Base-by-base conservation (phyloP, 225 moss, liverwort and hornwort species). In the Antitrichia curtipendula region DNA sequence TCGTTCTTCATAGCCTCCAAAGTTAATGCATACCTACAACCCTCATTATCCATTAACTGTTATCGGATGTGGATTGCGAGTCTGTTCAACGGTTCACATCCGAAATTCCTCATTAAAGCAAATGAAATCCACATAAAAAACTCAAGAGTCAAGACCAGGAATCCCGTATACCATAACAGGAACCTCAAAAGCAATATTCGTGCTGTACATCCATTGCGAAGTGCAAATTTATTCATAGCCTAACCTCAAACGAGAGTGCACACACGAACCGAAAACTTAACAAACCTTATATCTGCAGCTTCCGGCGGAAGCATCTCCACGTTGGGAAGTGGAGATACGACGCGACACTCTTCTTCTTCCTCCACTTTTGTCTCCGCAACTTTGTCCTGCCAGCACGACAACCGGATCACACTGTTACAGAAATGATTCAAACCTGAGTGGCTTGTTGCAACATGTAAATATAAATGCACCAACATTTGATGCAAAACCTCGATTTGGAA, bases 1-100 rank as follows among this genome's bases (percentile, higher is more conserved):
- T 96, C 95, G 70, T 93, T 94, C 88, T 82, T 91, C 95, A 96
- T 92, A 25, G 95, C 92, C 87, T 96, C 96, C 84, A 97, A 90
- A 86, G 93, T 94, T 80, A 91, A 82, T 75, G 94, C 91, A 88
- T 96, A 97, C 83, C 97, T 97, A 93, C 85, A 88, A 74, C 59
- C 65, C 29, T 73, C 90, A 84, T 32, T 29, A 84, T 38, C 65
- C 81, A 83, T 84, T 54, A 40, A 77, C 50, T 64, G 9, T 85
- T 61, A 75, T 50, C 63, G 78, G 49, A 41, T 77, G 75, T 69
- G 43, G 15, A 88, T 49, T 40, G 63, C 5, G 78, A 74, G 18
- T 41, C 86, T 79, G 28, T 25, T 85, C 40, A 84, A 56, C 47
- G 25, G 23, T 86, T 63, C 82, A 21, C 18, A 82, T 62, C 56